Evolutionary conservation across 1,284 basidiomycete species (phyloP), one percentile per base, ranked within the genome.

Genomic region (Tilletia setariae): DNA sequence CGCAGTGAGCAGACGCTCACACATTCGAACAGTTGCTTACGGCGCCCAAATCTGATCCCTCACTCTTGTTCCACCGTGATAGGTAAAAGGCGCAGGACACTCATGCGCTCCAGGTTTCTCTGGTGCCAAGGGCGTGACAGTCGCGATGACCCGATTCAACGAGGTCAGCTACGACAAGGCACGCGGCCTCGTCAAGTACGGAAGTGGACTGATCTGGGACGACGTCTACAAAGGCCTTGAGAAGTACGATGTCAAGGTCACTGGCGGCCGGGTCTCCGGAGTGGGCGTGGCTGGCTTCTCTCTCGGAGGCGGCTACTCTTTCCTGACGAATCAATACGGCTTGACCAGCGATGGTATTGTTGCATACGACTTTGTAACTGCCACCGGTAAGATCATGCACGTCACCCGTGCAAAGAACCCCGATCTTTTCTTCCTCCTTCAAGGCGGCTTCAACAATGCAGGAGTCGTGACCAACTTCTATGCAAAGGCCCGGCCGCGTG

Each of bases 141-240:
- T 89, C 67, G 80, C 86, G 1, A 86, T 89, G 87, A 79, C 73
- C 30, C 82, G 84, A 2, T 88, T 88, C 76, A 84, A 84, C 0
- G 77, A 86, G 0, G 83, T 87, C 13, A 79, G 72, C 6, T 87
- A 87, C 65, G 74, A 86, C 65, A 68, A 81, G 1, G 68, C 69
- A 0, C 71, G 83, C 0, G 82, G 84, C 67, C 86, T 84, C 0
- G 87, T 81, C 1, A 83, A 80, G 0, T 75, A 88, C 23, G 88
- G 88, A 0, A 78, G 86, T 2, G 88, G 88, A 6, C 72, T 87
- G 8, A 80, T 85, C 4, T 89, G 88, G 87, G 87, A 88, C 68
- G 84, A 86, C 46, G 88, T 88, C 2, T 89, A 89, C 67, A 80
- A 75, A 4, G 84, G 82, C 1, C 82, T 89, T 0, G 85, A 84